Base-by-base conservation (phyloP, 2,329 filamentous ascomycete genomes). In the Macroventuria anomochaeta region DNA sequence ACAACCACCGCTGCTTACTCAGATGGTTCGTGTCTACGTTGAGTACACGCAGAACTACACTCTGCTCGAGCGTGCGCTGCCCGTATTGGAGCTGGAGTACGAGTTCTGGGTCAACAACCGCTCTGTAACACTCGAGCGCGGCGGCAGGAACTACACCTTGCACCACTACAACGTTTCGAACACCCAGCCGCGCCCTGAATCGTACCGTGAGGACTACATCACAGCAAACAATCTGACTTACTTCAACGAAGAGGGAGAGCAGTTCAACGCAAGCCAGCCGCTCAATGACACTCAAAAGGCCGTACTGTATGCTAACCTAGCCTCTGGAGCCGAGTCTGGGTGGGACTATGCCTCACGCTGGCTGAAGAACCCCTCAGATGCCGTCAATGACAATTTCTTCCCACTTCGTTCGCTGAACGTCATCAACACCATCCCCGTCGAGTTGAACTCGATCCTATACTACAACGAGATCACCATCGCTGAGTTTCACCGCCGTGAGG, bases 391-490 rank as follows among this genome's bases (percentile, higher is more conserved):
- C 61, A 77, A 81, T 17, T 88, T 85, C 69, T 89, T 89, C 73
- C 86, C 87, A 0, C 77, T 89, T 7, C 82, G 86, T 26, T 86
- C 81, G 12, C 79, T 88, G 36, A 88, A 88, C 69, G 81, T 81
- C 6, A 75, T 76, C 51, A 79, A 83, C 38, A 79, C 83, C 10
- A 75, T 89, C 1, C 84, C 85, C 1, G 84, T 89, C 2, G 86
- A 88, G 50, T 79, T 89, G 57, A 89, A 89, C 71, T 83, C 85
- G 1, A 88, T 89, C 37, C 73, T 89, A 7, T 89, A 88, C 69
- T 80, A 80, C 62, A 88, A 87, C 59, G 87, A 89, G 64, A 74
- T 83, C 2, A 77, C 80, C 43, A 85, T 89, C 46, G 78, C 83
- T 10, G 63, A 74, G 2, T 86, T 87, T 67, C 77, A 84, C 57